Conservation (phyloP, 371 early-diverging fungal species). For the Lichtheimia hyalospora region DNA sequence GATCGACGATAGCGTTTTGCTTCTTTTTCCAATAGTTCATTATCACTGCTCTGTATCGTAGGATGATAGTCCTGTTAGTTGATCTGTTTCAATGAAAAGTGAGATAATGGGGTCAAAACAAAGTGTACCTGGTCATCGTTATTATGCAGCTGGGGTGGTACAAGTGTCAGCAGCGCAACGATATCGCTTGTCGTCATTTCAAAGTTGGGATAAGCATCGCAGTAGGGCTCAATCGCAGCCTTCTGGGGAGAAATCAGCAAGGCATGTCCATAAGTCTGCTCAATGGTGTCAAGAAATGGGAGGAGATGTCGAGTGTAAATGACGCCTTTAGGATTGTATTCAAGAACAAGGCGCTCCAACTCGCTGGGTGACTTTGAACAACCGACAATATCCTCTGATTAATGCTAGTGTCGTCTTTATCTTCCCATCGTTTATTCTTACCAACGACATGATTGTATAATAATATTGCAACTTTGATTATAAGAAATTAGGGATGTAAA, state of each 20-base stretch:
- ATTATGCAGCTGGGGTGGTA: constrained; percentile 3
- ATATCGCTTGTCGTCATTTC: constrained; percentile 54
- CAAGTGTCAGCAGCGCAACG: constrained; percentile 35
- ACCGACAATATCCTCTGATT: no score
- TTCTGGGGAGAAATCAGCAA: constrained; percentile 37
- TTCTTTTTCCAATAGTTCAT: constrained; percentile 4
- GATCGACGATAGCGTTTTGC: constrained; percentile 57
- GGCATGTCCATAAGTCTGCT: constrained; percentile 28
- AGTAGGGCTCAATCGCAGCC: constrained; percentile 42
- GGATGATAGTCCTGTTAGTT: no score
- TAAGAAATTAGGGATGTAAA: no score
- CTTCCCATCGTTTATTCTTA: no score
- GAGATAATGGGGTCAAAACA: no score
- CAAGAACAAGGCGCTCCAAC: constrained; percentile 32
- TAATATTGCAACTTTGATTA: no score
- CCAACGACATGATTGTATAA: no score
- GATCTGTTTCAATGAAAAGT: no score
- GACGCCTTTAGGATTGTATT: constrained; percentile 27
- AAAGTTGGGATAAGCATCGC: constrained; percentile 37
- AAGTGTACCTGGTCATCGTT: no score
- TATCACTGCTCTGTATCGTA: no score
- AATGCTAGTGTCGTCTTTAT: no score
- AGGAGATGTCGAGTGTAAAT: constrained; percentile 44
- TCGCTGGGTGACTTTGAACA: constrained; percentile 1
- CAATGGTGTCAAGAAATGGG: constrained; percentile 35